Evolutionary conservation across 2,329 filamentous ascomycete species (phyloP).

Genomic region (Hortaea werneckii): DNA sequence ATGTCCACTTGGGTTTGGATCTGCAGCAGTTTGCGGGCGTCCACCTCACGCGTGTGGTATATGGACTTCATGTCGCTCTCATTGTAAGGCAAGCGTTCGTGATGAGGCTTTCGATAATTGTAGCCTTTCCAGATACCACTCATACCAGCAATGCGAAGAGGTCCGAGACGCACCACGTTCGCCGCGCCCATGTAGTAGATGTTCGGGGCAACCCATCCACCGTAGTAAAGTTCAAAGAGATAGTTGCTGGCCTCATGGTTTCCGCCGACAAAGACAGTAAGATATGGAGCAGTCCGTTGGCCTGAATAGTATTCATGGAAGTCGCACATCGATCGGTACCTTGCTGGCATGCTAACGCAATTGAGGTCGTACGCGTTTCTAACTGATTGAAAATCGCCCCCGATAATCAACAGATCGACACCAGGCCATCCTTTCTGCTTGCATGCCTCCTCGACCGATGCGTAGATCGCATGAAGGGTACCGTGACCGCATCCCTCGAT

Average conservation of each 20-base stretch:
- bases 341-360: conserved; percentile 79
- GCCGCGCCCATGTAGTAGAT: conserved; percentile 96
- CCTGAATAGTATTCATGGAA: conserved; percentile 94
- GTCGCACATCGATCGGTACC: conserved; percentile 81
- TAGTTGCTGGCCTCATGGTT: conserved; percentile 93
- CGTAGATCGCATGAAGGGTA: conserved; percentile 82
- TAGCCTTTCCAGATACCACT: conserved; percentile 93
- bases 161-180: conserved; percentile 75
- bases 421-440: conserved; percentile 64
- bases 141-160: conserved; percentile 76
- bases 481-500: conserved; percentile 91
- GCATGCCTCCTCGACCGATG: conserved; percentile 60
- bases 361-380: conserved; percentile 82
- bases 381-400: conserved; percentile 88
- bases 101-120: conserved; percentile 74
- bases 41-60: conserved; percentile 83
- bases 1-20: conserved; percentile 82
- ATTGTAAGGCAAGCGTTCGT: conserved; percentile 78
- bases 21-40: conserved; percentile 80
- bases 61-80: conserved; percentile 65
- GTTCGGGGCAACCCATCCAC: conserved; percentile 91
- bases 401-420: conserved; percentile 86
- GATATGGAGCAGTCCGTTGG: conserved; percentile 62
- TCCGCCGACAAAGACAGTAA: conserved; percentile 85
- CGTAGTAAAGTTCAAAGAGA: conserved; percentile 87